Evolutionary conservation across 495 filamentous ascomycete species (phyloP).

Genomic region (Clavariopsis aquatica): DNA sequence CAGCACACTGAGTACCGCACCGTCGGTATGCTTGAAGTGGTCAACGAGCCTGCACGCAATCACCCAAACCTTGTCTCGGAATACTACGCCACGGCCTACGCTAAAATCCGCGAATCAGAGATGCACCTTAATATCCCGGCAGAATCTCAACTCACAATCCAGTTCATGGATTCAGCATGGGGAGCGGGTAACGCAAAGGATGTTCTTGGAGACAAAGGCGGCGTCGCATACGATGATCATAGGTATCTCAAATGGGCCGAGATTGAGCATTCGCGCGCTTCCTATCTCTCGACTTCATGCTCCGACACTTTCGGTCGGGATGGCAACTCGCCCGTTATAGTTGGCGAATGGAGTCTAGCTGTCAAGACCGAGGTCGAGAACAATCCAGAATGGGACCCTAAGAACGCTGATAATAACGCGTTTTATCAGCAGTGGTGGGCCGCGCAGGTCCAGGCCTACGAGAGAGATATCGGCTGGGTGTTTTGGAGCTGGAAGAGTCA

Average conservation of each 20-base stretch:
- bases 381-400: slow-evolving; percentile 49
- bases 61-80: slow-evolving; percentile 43
- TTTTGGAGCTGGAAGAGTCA: slow-evolving; percentile 67
- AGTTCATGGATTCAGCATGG: slow-evolving; percentile 60
- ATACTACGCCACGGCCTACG: slow-evolving; percentile 55
- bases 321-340: slow-evolving; percentile 52
- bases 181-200: slow-evolving; percentile 54
- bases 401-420: slow-evolving; percentile 46
- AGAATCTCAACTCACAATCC: slow-evolving; percentile 53
- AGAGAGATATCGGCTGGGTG: slow-evolving; percentile 61
- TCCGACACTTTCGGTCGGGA: slow-evolving; percentile 49
- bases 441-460: slow-evolving; percentile 59
- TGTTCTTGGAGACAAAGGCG: slow-evolving; percentile 45
- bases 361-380: slow-evolving; percentile 51
- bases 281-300: slow-evolving; percentile 56
- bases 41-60: slow-evolving; percentile 59
- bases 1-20: slow-evolving; percentile 53
- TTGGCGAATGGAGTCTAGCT: slow-evolving; percentile 61
- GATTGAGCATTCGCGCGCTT: slow-evolving; percentile 47
- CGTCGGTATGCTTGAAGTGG: slow-evolving; percentile 61
- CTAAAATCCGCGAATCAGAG: slow-evolving; percentile 52
- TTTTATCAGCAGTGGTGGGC: slow-evolving; percentile 64
- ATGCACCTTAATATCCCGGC: slow-evolving; percentile 42
- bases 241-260: slow-evolving; percentile 58
- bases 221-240: slow-evolving; percentile 56